These are phyloP conservation scores for Colletotrichum scovillei DNA, from an alignment of 2,329 filamentous ascomycete genomes.

Conservation along the genomic window DNA sequence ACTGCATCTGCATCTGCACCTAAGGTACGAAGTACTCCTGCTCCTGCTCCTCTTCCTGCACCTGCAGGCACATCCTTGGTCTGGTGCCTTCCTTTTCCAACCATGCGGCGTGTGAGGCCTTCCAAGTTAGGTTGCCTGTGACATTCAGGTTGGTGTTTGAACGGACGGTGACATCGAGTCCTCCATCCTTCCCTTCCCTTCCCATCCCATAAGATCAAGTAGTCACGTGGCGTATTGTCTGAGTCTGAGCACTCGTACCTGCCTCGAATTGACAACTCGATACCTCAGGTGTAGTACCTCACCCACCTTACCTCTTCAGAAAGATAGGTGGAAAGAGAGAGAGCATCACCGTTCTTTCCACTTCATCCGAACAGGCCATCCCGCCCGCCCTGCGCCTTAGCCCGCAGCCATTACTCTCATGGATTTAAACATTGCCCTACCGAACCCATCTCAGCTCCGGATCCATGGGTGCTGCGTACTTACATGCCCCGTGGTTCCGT, in stretches of 20 bases:
- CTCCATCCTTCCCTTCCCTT: background rate
- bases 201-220: background rate
- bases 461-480: background rate
- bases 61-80: background rate
- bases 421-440: background rate
- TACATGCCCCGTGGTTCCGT: background rate
- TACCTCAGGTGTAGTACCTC: no score
- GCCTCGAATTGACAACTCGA: no score
- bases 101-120: background rate
- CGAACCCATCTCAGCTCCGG: background rate
- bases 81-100: slow-evolving; percentile 13
- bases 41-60: background rate
- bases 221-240: background rate
- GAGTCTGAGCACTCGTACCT: background rate
- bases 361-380: background rate
- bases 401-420: background rate
- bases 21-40: background rate
- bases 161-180: background rate
- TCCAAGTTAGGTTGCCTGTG: background rate
- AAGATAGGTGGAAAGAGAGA: background rate
- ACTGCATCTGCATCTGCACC: background rate
- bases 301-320: no score
- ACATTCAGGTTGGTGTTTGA: background rate
- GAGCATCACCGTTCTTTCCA: background rate
- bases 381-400: background rate